phyloP scores from a whole-genome alignment of 2,329 filamentous ascomycete genomes.

The Fusarium drepaniforme region DNA sequence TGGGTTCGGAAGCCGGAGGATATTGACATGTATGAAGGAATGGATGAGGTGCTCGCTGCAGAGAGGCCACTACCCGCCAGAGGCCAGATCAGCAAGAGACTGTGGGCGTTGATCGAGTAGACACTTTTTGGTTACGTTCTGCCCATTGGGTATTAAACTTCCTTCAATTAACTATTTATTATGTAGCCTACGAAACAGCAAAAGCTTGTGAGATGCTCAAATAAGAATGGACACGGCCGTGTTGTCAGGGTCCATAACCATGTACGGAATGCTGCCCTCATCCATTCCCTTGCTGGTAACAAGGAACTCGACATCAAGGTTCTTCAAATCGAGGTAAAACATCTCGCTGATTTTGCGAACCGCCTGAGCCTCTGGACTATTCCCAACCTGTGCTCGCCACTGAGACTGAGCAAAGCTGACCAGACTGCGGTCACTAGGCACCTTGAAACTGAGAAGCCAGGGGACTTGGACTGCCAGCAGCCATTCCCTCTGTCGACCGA shows the following conservation, averaged over 20 bases:
- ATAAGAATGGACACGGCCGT: constrained; percentile 50
- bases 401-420: constrained; percentile 55
- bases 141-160: background rate
- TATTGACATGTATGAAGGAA: background rate
- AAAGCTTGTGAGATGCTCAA: background rate
- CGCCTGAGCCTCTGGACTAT: constrained; percentile 34
- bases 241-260: constrained; percentile 52
- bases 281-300: constrained; percentile 50
- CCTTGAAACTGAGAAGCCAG: constrained; percentile 58
- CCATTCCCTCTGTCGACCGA: constrained; percentile 57
- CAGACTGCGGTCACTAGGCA: constrained; percentile 54
- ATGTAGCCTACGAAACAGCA: background rate
- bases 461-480: constrained; percentile 59
- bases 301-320: constrained; percentile 46
- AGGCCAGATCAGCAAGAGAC: background rate
- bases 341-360: constrained; percentile 19
- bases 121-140: background rate
- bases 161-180: background rate
- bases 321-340: constrained; percentile 45
- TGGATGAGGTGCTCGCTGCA: background rate
- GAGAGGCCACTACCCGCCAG: background rate
- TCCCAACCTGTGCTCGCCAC: constrained; percentile 46
- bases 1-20: background rate
- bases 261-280: constrained; percentile 50
- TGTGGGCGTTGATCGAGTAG: background rate